Evolutionary conservation across 2,329 filamentous ascomycete species (phyloP), one percentile per base, ranked within the genome.

Genomic region (Huntiella bhutanensis): DNA sequence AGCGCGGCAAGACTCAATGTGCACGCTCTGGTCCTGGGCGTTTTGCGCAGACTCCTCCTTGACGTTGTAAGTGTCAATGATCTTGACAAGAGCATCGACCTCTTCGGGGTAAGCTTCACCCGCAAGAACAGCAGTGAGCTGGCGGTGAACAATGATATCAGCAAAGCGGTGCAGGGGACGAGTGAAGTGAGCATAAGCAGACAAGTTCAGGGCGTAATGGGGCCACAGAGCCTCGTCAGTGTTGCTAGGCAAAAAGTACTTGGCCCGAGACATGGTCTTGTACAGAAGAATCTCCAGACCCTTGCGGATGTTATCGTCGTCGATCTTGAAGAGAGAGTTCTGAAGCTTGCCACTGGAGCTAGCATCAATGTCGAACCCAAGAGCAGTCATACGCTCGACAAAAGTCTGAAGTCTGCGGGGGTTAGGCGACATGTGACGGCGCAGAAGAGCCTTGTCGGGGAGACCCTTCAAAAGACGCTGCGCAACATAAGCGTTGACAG

Each of bases 41-140:
- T 85, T 91, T 65, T 94, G 88, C 1, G 91, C 86, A 10, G 87
- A 96, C 60, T 98, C 91, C 63, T 96, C 98, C 77, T 96, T 98
- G 59, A 83, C 94, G 68, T 98, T 98, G 71, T 85, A 94, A 54
- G 84, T 77, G 63, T 98, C 91, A 6, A 87, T 82, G 43, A 82
- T 93, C 75, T 96, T 98, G 56, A 78, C 78, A 37, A 98, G 69
- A 48, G 70, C 79, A 59, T 98, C 91, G 51, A 91, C 62, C 51
- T 98, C 91, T 54, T 98, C 91, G 4, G 68, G 77, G 61, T 91
- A 95, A 56, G 95, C 86, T 41, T 83, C 71, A 52, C 79, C 73
- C 1, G 85, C 91, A 34, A 98, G 71, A 43, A 85, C 77, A 50
- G 82, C 73, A 58, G 96, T 87, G 19, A 98, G 71, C 63, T 98